These are phyloP conservation scores for Tolypocladium ophioglossoides DNA, from an alignment of 2,329 filamentous ascomycete genomes.

Conservation along the genomic window DNA sequence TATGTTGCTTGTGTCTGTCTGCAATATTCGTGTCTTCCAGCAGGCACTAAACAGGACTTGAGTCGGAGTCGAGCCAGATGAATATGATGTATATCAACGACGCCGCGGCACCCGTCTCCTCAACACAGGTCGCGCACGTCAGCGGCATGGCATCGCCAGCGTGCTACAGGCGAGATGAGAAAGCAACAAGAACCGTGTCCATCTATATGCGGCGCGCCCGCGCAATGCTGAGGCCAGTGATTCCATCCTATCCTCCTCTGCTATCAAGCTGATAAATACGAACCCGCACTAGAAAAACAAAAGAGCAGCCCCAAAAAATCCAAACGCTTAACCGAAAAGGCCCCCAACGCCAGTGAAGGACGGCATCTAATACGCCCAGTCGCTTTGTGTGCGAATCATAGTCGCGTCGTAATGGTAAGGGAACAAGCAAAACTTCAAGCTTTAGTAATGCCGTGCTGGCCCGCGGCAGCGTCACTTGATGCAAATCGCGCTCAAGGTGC, in stretches of 20 bases:
- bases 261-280: neutral
- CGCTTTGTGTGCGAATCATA: conserved; percentile 2
- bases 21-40: neutral
- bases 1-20: neutral
- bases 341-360: conserved; percentile 1
- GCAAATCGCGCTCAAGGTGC: neutral
- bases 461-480: neutral
- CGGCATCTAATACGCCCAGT: neutral
- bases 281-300: neutral
- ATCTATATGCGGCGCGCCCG: neutral
- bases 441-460: neutral
- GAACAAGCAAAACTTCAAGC: neutral
- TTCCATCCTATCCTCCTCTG: neutral
- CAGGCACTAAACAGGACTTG: neutral
- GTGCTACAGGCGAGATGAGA: neutral
- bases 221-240: neutral
- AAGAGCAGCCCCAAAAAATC: neutral
- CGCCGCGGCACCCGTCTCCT: neutral
- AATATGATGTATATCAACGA: neutral
- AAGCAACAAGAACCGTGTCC: neutral
- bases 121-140: neutral
- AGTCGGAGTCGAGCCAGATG: neutral
- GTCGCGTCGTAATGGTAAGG: neutral
- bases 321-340: neutral
- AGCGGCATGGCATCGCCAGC: neutral